These are phyloP conservation scores for Sarocladium brachiariae DNA, from an alignment of 2,329 filamentous ascomycete species.

Conservation along the genomic window DNA sequence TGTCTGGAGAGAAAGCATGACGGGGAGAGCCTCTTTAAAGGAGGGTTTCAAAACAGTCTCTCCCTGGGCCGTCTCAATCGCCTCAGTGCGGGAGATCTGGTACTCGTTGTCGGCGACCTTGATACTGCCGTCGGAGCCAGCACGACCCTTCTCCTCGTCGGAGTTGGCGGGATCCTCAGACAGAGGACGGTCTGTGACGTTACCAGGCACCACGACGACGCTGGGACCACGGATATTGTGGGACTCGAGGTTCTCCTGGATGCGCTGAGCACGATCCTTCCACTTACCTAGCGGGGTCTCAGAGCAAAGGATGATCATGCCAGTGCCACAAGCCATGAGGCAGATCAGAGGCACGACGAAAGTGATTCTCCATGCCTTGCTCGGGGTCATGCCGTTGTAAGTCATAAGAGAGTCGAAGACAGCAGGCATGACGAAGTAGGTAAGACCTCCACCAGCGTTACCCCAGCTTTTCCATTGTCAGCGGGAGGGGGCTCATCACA, in stretches of 20 bases:
- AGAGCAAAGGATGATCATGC: constrained; percentile 65
- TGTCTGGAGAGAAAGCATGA: constrained; percentile 48
- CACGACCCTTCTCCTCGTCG: constrained; percentile 26
- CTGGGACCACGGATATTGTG: constrained; percentile 33
- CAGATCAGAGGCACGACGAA: constrained; percentile 80
- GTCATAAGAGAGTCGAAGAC: constrained; percentile 71
- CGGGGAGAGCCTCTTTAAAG: constrained; percentile 35
- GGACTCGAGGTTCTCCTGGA: constrained; percentile 43
- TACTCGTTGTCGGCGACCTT: constrained; percentile 21
- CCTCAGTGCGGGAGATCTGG: constrained; percentile 39
- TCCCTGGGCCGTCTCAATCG: constrained; percentile 46
- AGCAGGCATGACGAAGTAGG: constrained; percentile 90
- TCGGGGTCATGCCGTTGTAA: constrained; percentile 50
- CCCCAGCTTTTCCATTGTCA: constrained; percentile 35
- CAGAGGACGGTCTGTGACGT: constrained; percentile 33
- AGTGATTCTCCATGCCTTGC: constrained; percentile 74
- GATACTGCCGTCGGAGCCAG: constrained; percentile 30
- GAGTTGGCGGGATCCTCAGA: constrained; percentile 15
- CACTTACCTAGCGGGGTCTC: constrained; percentile 81
- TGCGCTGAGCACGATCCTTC: constrained; percentile 60
- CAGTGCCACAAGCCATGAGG: constrained; percentile 58
- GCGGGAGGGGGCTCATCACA: not conserved
- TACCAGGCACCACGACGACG: constrained; percentile 45
- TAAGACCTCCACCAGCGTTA: constrained; percentile 83
- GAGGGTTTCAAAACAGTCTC: constrained; percentile 52